A percentile compares a stretch with the other conserved stretches of the same genome.
Evolutionary conservation across 129 eudicot genomes (phyloP).

Genomic region (Artemisia argyi): DNA sequence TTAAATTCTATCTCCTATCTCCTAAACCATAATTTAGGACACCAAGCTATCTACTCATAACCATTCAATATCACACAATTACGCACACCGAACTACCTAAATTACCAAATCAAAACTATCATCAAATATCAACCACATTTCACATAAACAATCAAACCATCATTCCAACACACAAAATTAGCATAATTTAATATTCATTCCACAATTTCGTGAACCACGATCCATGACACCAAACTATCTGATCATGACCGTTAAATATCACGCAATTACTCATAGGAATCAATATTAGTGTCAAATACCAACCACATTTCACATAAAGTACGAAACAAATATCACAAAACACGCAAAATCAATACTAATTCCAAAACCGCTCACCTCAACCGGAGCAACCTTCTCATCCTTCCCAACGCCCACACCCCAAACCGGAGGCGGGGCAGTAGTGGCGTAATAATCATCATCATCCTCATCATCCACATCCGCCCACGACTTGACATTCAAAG

Average conservation of each 20-base stretch:
- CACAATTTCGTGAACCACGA: too few relatives aligned
- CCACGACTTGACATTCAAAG: constrained; percentile 71
- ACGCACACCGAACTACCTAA: not conserved
- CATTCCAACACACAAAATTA: not conserved
- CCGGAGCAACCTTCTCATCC: constrained; percentile 41
- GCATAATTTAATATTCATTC: too few relatives aligned
- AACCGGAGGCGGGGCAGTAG: constrained; percentile 67
- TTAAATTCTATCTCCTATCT: too few relatives aligned
- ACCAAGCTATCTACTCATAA: too few relatives aligned
- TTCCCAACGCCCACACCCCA: constrained; percentile 53
- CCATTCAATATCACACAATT: not conserved
- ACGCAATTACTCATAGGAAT: too few relatives aligned
- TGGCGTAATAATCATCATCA: constrained; percentile 85
- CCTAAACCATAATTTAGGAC: too few relatives aligned
- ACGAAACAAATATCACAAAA: constrained; percentile 1
- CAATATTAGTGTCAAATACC: too few relatives aligned
- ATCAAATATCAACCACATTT: constrained; percentile 5
- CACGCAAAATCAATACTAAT: too few relatives aligned
- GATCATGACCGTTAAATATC: not conserved
- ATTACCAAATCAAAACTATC: not conserved
- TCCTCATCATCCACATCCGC: constrained; percentile 97
- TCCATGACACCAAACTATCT: too few relatives aligned
- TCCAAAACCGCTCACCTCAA: constrained; percentile 37
- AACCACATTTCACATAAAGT: not conserved
- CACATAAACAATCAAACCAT: constrained; percentile 8